Percentiles rank a stretch among this genome's conserved stretches.
These are phyloP conservation scores for Penicillium soppii DNA, from an alignment of 495 filamentous ascomycete genomes.

Conservation along the genomic window DNA sequence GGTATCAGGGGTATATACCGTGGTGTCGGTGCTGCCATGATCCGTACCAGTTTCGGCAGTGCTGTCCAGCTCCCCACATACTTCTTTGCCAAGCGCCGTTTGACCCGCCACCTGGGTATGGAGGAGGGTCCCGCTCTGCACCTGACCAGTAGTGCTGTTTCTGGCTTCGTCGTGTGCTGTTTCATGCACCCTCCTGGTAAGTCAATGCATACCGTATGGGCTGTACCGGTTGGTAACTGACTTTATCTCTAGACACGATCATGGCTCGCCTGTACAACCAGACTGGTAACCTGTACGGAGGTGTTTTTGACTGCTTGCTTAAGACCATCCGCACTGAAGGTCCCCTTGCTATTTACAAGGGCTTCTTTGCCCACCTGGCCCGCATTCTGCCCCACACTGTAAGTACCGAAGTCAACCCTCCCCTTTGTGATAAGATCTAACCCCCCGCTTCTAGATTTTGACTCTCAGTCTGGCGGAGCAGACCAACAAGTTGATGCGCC, in stretches of 20 bases:
- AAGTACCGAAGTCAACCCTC: slow-evolving; percentile 21
- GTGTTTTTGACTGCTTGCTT: slow-evolving; percentile 86
- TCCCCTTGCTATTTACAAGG: slow-evolving; percentile 93
- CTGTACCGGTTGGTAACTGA: slow-evolving; percentile 12
- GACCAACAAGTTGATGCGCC: slow-evolving; percentile 87
- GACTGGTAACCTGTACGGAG: slow-evolving; percentile 90
- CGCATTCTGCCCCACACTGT: slow-evolving; percentile 92
- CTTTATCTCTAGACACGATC: slow-evolving; percentile 72
- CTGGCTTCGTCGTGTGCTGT: slow-evolving; percentile 94
- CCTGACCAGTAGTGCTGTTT: slow-evolving; percentile 81
- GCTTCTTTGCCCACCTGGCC: slow-evolving; percentile 92
- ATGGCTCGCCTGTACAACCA: slow-evolving; percentile 99
- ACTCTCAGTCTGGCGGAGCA: slow-evolving; percentile 94
- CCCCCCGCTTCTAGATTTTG: slow-evolving; percentile 56
- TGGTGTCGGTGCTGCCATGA: slow-evolving; percentile 92
- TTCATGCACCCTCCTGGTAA: slow-evolving; percentile 96
- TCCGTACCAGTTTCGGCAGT: slow-evolving; percentile 92
- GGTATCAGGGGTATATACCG: slow-evolving; percentile 82
- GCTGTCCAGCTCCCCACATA: slow-evolving; percentile 97
- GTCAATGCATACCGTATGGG: background rate
- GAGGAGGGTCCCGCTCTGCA: slow-evolving; percentile 89
- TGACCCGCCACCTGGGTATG: slow-evolving; percentile 80
- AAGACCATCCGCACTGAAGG: slow-evolving; percentile 93
- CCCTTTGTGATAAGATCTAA: slow-evolving; percentile 8
- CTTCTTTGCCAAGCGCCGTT: slow-evolving; percentile 90